Evolutionary conservation across 2,329 filamentous ascomycete genomes (phyloP).

Genomic region (Byssochlamys sp.): DNA sequence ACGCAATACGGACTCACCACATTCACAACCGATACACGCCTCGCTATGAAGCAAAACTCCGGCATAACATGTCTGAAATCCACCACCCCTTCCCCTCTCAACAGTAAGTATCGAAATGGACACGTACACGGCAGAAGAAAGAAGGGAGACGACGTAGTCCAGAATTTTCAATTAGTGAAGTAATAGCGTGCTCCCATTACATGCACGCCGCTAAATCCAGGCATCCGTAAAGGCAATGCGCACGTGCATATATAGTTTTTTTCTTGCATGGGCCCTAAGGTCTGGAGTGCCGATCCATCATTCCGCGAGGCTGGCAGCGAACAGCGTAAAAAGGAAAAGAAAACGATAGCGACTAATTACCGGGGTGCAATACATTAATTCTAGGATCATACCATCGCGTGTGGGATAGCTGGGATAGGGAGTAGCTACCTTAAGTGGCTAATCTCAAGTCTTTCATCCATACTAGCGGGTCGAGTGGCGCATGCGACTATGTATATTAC

Average conservation of each 20-base stretch:
- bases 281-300: neutral
- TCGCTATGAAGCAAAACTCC: neutral
- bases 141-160: neutral
- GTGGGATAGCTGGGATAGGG: neutral
- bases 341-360: neutral
- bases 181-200: neutral
- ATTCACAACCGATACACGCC: neutral
- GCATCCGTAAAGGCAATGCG: neutral
- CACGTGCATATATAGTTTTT: neutral
- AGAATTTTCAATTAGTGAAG: neutral
- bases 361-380: neutral
- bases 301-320: neutral
- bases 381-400: neutral
- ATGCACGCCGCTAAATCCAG: neutral
- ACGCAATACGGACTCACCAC: neutral
- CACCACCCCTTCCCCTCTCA: too few species aligned
- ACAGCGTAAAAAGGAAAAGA: neutral
- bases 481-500: neutral
- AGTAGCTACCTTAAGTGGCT: neutral
- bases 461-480: neutral
- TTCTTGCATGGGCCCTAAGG: neutral
- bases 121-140: neutral
- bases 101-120: neutral
- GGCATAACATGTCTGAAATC: neutral
- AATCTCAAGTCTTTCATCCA: neutral